A percentile compares a stretch with the other conserved stretches of the same genome.
Evolutionary conservation across 768 basidiomycete species (phyloP).

Genomic region (Mrakia frigida): DNA sequence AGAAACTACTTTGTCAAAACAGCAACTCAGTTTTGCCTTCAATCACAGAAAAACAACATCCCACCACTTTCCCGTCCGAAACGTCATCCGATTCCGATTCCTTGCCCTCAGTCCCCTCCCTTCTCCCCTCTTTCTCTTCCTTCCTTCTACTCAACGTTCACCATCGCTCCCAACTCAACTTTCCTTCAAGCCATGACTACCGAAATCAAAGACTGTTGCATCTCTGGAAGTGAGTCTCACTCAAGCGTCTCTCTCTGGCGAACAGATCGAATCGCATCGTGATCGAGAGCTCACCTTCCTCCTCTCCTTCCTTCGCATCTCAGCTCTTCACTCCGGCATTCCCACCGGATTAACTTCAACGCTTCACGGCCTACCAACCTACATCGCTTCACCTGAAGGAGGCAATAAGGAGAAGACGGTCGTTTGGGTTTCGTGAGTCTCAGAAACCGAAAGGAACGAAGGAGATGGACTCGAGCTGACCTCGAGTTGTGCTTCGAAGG

Average conservation of each 20-base stretch:
- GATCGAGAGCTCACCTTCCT: not conserved
- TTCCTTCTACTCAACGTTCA: not conserved
- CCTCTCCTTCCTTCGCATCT: not conserved
- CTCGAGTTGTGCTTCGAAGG: not conserved
- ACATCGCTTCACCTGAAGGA: slow-evolving; percentile 40
- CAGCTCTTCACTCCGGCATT: slow-evolving; percentile 42
- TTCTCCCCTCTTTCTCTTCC: not conserved
- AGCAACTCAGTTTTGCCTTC: too few relatives aligned
- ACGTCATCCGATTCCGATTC: not conserved
- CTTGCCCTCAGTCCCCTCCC: not conserved
- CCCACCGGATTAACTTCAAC: slow-evolving; percentile 40
- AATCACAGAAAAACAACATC: not conserved
- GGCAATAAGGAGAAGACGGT: slow-evolving; percentile 41
- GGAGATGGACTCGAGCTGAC: too few relatives aligned
- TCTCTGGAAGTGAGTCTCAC: slow-evolving; percentile 11
- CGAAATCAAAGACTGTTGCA: slow-evolving; percentile 17
- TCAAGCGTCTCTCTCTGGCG: not conserved
- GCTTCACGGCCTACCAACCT: slow-evolving; percentile 43
- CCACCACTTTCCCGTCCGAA: not conserved
- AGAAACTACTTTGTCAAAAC: too few relatives aligned
- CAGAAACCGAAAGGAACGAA: not conserved
- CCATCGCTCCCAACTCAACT: not conserved
- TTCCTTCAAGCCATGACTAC: not conserved
- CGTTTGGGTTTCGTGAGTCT: slow-evolving; percentile 41
- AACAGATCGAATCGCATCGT: too few relatives aligned